A percentile compares a stretch with the other conserved stretches of the same genome.
phyloP scores from a whole-genome alignment of 208 protist species.

The Acanthamoeba triangularis region DNA sequence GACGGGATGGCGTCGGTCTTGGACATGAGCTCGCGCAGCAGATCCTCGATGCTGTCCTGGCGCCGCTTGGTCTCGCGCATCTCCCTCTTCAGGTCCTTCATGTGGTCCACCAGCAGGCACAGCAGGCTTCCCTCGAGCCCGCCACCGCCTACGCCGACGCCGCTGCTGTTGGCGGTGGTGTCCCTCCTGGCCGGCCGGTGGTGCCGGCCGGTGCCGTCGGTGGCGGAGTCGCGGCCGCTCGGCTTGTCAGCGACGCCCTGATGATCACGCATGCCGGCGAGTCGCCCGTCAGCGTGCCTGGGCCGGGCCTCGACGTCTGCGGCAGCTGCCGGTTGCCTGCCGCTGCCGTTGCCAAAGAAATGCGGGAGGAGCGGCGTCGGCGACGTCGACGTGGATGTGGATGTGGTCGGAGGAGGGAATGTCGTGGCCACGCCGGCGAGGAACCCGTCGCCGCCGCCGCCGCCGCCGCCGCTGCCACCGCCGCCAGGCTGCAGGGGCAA shows the following conservation, averaged over 20 bases:
- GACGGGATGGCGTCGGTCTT: not conserved
- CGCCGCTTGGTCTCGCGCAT: not conserved
- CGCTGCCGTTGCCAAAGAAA: too few relatives aligned
- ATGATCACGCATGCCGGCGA: too few relatives aligned
- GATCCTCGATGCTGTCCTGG: not conserved
- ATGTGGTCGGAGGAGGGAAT: too few relatives aligned
- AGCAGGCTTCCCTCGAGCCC: not conserved
- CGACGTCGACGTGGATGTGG: not conserved
- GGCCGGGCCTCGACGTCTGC: not conserved
- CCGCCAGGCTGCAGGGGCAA: not conserved
- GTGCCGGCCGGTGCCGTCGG: too few relatives aligned
- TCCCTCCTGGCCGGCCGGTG: not conserved
- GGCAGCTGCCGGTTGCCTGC: not conserved
- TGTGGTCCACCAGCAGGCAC: not conserved
- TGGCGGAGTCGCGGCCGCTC: too few relatives aligned
- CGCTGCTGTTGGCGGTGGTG: too few relatives aligned
- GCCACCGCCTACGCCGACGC: too few relatives aligned
- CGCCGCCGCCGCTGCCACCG: not conserved
- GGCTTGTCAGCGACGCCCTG: too few relatives aligned
- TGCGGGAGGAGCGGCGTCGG: too few relatives aligned
- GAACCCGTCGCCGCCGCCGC: too few relatives aligned
- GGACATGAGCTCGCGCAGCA: not conserved
- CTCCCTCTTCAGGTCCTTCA: conserved; percentile 18
- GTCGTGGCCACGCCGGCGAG: too few relatives aligned
- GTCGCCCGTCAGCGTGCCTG: not conserved